Conservation (phyloP, 345 rosid genomes). For the Trapa bicornis region DNA sequence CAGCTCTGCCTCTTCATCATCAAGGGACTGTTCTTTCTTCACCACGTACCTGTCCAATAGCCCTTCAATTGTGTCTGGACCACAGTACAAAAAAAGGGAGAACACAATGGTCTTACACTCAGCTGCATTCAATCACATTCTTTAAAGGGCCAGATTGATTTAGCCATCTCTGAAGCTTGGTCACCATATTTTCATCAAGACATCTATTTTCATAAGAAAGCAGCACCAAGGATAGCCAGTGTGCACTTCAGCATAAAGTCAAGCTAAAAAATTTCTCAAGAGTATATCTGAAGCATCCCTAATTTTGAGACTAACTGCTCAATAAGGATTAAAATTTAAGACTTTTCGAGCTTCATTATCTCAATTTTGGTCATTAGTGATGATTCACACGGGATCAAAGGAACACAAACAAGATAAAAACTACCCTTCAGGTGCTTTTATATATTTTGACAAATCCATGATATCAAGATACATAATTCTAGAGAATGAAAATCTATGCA, state of each 20-base stretch:
- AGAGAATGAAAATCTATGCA: not conserved
- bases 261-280: not conserved
- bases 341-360: not conserved
- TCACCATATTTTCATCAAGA: constrained; percentile 12
- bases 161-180: constrained; percentile 39
- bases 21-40: constrained; percentile 42
- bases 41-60: constrained; percentile 60
- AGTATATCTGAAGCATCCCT: not conserved
- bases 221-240: not conserved
- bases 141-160: constrained; percentile 12
- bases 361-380: not conserved
- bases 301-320: not conserved
- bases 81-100: constrained; percentile 35
- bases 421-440: not conserved
- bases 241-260: not conserved
- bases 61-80: constrained; percentile 79
- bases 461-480: not conserved
- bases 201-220: not conserved
- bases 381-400: not conserved
- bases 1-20: constrained; percentile 54
- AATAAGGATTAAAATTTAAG: not conserved
- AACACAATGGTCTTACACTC: constrained; percentile 9
- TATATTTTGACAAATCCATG: not conserved
- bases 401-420: not conserved
- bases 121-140: not conserved